Evolutionary conservation across 23 red algal species (phyloP).

Genomic region (Gracilariopsis chorda): DNA sequence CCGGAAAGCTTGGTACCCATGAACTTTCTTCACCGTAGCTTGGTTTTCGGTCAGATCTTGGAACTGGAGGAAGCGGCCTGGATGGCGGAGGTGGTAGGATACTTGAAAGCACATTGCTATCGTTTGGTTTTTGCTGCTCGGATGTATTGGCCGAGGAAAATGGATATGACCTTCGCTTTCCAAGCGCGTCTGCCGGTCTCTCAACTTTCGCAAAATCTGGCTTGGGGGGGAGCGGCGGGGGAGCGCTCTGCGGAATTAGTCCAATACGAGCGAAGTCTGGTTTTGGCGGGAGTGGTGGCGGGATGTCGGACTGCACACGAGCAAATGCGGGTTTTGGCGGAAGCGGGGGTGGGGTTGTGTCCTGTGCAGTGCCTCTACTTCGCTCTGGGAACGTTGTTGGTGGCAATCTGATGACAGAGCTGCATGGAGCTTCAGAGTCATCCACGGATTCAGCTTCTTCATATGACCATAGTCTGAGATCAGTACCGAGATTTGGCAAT

Average conservation of each 20-base stretch:
- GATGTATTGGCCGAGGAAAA: neutral
- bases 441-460: constrained; percentile 39
- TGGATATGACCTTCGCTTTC: neutral
- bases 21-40: constrained; percentile 63
- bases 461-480: constrained; percentile 12
- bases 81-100: constrained; percentile 22
- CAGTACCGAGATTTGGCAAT: neutral
- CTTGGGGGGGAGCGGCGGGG: neutral
- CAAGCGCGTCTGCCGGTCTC: constrained; percentile 5
- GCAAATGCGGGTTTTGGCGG: constrained; percentile 58
- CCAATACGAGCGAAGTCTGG: constrained; percentile 29
- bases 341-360: constrained; percentile 19
- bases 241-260: constrained; percentile 3
- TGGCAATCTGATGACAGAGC: constrained; percentile 43
- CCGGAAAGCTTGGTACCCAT: constrained; percentile 51
- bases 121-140: too few relatives aligned
- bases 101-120: neutral
- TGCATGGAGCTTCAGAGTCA: constrained; percentile 47
- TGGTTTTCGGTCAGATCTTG: constrained; percentile 29
- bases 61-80: constrained; percentile 31
- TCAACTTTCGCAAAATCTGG: neutral
- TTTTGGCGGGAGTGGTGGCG: constrained; percentile 57
- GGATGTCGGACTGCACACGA: neutral
- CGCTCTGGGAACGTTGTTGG: neutral
- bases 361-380: neutral